Base-by-base conservation (phyloP, 2,329 filamentous ascomycete genomes). In the Diaporthe sp. region DNA sequence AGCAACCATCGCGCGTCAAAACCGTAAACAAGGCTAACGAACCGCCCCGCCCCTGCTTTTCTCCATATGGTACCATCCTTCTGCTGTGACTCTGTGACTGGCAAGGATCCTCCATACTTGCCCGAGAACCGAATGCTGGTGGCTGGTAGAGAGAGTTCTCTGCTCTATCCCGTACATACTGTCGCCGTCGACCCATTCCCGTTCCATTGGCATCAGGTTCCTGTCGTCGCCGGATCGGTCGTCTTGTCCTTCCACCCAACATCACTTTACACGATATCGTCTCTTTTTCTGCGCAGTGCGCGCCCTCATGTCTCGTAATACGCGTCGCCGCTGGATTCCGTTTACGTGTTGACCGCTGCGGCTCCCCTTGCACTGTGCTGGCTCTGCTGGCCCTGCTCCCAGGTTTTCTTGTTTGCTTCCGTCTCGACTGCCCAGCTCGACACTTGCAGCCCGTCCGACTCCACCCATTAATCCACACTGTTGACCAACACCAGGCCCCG, bases 401-500 rank as follows among this genome's bases (percentile, higher is more conserved):
- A 57, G 65, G 9, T 28, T 61, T 68, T 70, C 75, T 75, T 75
- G 75, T 65, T 73, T 67, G 47, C 51, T 53, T 55, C 60, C 49
- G 22, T 44, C 72, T 68, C 39, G 39, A 60, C 55, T 13, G 53
- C 75, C 73, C 73, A 70, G 72, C 72, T 61, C 53, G 73, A 70
- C 53, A 67, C 44, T 42, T 58, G 39, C 28, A 51, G 34, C 39
- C 72, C 42, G 37, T 73, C 61, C 51, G 63, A 63, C 76, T 72
- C 74, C 73, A 73, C 76, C 31, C 49, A 12, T 31, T 37, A 60
- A 71, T 74, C 74, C 63, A 74, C 76, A 61, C 63, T 68, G 55
- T 76, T 60, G 73, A 73, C 72, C 74, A 71, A 71, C 70, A 73
- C 73, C 51, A 47, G 67, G 49, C 51, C 39, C 71, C 25, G 75